Conservation (phyloP, 1,139 yeast genomes). For the Torulaspora globosa region DNA sequence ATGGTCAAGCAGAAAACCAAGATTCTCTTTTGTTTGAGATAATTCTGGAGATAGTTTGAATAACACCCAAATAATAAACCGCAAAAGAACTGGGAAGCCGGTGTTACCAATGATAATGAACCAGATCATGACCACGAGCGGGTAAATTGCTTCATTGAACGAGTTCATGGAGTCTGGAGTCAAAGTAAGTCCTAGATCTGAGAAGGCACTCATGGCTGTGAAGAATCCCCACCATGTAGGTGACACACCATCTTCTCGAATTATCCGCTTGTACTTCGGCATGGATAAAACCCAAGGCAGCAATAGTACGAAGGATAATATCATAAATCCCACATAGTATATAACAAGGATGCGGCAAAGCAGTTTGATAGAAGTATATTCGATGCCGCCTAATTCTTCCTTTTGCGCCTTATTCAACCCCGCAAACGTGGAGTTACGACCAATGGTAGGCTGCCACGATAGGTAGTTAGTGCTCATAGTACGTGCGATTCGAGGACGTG, state of each 20-base stretch:
- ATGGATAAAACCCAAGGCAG: slow-evolving; percentile 60
- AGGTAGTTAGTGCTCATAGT: slow-evolving; percentile 59
- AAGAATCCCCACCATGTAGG: slow-evolving; percentile 94
- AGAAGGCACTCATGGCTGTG: slow-evolving; percentile 71
- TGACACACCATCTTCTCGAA: slow-evolving; percentile 54
- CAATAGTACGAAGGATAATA: slow-evolving; percentile 54
- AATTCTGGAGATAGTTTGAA: slow-evolving; percentile 64
- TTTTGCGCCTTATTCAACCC: slow-evolving; percentile 78
- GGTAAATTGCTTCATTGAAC: slow-evolving; percentile 60
- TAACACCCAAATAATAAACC: slow-evolving; percentile 77
- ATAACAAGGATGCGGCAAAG: slow-evolving; percentile 59
- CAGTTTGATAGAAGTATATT: slow-evolving; percentile 81
- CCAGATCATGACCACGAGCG: slow-evolving; percentile 58
- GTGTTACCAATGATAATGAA: slow-evolving; percentile 88
- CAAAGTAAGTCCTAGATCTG: slow-evolving; percentile 77
- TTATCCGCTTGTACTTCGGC: slow-evolving; percentile 42
- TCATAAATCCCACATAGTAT: slow-evolving; percentile 74
- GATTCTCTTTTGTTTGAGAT: slow-evolving; percentile 65
- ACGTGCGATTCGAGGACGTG: slow-evolving; percentile 25
- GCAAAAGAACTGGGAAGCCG: slow-evolving; percentile 78
- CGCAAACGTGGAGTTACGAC: slow-evolving; percentile 92
- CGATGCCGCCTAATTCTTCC: slow-evolving; percentile 95
- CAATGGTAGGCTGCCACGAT: slow-evolving; percentile 86
- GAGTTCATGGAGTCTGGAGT: slow-evolving; percentile 74
- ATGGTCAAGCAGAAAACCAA: slow-evolving; percentile 85